A percentile compares a stretch with the other conserved stretches of the same genome.
Conservation (phyloP, 176 grass and related monocot species). For the Hordeum marinum region DNA sequence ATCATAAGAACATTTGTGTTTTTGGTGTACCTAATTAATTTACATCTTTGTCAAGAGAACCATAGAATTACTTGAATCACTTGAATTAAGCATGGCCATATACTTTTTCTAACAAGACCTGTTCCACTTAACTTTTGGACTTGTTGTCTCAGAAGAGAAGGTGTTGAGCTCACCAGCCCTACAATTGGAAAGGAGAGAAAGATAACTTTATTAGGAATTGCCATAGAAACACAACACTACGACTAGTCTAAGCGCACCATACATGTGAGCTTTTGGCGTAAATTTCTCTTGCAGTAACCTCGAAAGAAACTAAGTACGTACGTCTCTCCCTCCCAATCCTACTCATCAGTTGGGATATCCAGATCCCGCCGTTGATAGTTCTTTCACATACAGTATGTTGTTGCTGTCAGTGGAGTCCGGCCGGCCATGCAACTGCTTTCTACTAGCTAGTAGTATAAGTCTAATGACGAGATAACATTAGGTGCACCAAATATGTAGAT, state of each 20-base stretch:
- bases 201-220: neutral
- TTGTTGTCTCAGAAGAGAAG: neutral
- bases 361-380: slow-evolving; percentile 10
- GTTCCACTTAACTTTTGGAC: slow-evolving; percentile 8
- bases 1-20: neutral
- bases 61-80: slow-evolving; percentile 34
- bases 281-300: neutral
- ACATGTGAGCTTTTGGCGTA: neutral
- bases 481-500: slow-evolving; percentile 38
- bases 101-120: neutral
- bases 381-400: neutral
- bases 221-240: neutral
- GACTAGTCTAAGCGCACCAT: neutral
- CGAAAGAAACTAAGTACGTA: neutral
- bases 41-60: neutral
- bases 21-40: slow-evolving; percentile 35
- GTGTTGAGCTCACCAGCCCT: neutral
- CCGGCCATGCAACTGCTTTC: slow-evolving; percentile 53
- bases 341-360: slow-evolving; percentile 9
- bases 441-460: slow-evolving; percentile 9
- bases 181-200: neutral
- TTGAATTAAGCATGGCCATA: slow-evolving; percentile 1
- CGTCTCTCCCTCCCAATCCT: slow-evolving; percentile 7
- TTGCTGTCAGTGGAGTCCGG: slow-evolving; percentile 39
- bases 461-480: slow-evolving; percentile 31